Base-by-base conservation (phyloP, 2,329 filamentous ascomycete genomes). In the Diaporthe velutina region DNA sequence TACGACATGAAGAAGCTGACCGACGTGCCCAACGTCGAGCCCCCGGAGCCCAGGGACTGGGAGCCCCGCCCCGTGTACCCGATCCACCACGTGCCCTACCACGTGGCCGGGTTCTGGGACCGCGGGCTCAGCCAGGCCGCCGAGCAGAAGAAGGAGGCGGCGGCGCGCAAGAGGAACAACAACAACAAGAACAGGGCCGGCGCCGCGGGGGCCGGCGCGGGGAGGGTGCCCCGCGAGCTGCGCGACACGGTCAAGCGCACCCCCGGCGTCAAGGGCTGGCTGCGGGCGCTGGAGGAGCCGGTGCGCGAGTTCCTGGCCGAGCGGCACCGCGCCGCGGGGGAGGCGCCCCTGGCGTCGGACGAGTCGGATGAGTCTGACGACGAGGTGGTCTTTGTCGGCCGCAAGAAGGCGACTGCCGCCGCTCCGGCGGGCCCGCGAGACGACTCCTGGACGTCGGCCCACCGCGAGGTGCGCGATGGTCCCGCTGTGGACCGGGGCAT, bases 1-100 rank as follows among this genome's bases (percentile, higher is more conserved):
- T 98, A 96, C 95, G 97, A 99, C 87, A 99, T 98, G 83, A 94
- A 98, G 84, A 95, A 91, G 78, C 91, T 98, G 76, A 86, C 98
- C 73, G 91, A 92, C 83, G 97, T 98, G 76, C 97, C 97, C 25
- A 93, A 97, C 84, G 94, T 90, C 25, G 91, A 96, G 78, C 95
- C 96, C 0, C 97, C 97, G 0, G 88, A 93, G 58, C 92, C 95
- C 0, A 89, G 88, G 74, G 97, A 99, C 85, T 98, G 94, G 93
- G 90, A 93, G 79, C 90, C 96, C 64, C 92, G 90, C 57, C 95
- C 96, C 3, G 97, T 96, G 19, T 91, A 98, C 83, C 93, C 92
- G 6, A 90, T 95, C 68, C 92, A 93, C 79, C 86, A 90, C 75
- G 92, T 98, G 22, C 97, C 96, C 0, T 98, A 98, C 86, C 95